Evolutionary conservation across 139 green algal species (phyloP).

Genomic region (Spirogloea muscicola): DNA sequence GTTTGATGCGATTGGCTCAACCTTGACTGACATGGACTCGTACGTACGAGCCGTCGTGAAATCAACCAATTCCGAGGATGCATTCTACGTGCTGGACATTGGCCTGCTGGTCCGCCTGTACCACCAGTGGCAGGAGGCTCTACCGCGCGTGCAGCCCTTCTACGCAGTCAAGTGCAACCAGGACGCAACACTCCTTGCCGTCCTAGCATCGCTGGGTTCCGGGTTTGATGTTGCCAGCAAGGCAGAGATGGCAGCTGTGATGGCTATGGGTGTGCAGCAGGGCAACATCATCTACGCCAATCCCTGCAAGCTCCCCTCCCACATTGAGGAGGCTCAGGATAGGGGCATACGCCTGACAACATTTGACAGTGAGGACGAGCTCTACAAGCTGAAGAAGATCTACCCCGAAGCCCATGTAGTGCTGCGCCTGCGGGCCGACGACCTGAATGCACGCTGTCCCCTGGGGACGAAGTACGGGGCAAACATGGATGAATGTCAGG

Average conservation of each 20-base stretch:
- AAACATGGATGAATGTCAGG: slow-evolving; percentile 59
- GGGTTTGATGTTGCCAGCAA: slow-evolving; percentile 93
- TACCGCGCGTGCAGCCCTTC: slow-evolving; percentile 87
- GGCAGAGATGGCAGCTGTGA: slow-evolving; percentile 77
- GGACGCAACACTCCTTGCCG: slow-evolving; percentile 74
- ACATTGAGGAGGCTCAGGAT: slow-evolving; percentile 65
- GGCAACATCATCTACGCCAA: slow-evolving; percentile 88
- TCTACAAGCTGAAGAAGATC: slow-evolving; percentile 77
- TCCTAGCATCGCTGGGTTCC: slow-evolving; percentile 77
- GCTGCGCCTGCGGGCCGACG: slow-evolving; percentile 84
- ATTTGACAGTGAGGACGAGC: slow-evolving; percentile 88
- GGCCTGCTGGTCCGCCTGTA: slow-evolving; percentile 71
- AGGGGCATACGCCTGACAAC: slow-evolving; percentile 74
- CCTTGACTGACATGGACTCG: too few relatives aligned
- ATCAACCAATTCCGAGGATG: slow-evolving; percentile 63
- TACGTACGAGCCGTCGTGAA: slow-evolving; percentile 1
- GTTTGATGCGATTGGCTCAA: too few relatives aligned
- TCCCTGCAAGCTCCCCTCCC: slow-evolving; percentile 81
- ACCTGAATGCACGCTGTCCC: slow-evolving; percentile 66
- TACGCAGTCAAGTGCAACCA: slow-evolving; percentile 96
- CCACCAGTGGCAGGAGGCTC: slow-evolving; percentile 66
- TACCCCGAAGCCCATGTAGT: slow-evolving; percentile 68
- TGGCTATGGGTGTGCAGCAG: slow-evolving; percentile 66
- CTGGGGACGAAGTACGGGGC: slow-evolving; percentile 88
- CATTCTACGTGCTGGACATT: slow-evolving; percentile 88